Evolutionary conservation across 345 rosid species (phyloP), one percentile per base, ranked within the genome.

Genomic region (Capsella bursapastoris): DNA sequence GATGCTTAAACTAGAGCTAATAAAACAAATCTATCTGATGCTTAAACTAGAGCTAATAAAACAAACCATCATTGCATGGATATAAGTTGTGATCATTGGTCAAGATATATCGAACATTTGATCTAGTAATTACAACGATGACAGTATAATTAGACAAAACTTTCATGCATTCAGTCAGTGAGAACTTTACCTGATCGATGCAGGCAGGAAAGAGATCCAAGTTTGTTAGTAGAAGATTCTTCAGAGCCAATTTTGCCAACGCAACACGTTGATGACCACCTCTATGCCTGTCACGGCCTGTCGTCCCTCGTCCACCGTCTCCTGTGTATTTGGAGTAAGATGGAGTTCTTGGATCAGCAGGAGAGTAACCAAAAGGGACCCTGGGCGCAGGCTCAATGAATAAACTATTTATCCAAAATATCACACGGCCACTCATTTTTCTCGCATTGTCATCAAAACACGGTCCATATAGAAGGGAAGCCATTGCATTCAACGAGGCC

Each of bases 381-480:
- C 92, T 89, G n/a, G 96, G 87, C 57, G 92, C 88, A 80, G 98
- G 97, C 75, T 95, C 98, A 71, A 88, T 88, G 83, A 95, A 95
- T 78, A 95, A 87, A 83, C 97, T 86, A 76, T 95, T 95, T 79
- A 95, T 92, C 99, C 99, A 95, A 76, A 86, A 84, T 77, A 95
- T 89, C 74, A 95, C 90, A 71, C 98, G 84, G 64, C 99, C 99
- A 76, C 94, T 87, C 99, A 92, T 95, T 86, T 92, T 95, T 81
- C 98, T 89, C 22, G 98, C 97, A 85, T 89, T 92, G 82, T 95
- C 99, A 79, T 95, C 98, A 86, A 95, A 95, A 78, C 99, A 95
- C 40, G 94, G 91, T 45, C 99, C 99, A 79, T 95, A 89, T 57
- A 95, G 82, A 70, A 95, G 92, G 40, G 98, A 95, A 75, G 98